phyloP scores from a whole-genome alignment of 306 rosid genomes.

The Vigna angularis region DNA sequence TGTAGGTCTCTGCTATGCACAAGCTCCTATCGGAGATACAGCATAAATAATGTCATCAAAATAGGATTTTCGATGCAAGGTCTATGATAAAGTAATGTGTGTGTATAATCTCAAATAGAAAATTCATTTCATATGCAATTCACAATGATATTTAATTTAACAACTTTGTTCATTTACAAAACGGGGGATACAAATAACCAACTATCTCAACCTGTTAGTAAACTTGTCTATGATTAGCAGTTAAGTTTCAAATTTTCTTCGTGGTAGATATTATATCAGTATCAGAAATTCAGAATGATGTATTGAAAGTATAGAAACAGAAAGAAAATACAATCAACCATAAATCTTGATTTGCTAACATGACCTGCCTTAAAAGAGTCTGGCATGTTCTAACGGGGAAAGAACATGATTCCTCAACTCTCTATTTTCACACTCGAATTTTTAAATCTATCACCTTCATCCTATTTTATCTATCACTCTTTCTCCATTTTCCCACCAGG shows the following conservation, averaged over 20 bases:
- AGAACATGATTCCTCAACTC: background rate
- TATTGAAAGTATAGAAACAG: slow-evolving; percentile 5
- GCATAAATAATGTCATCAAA: slow-evolving; percentile 33
- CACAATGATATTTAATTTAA: slow-evolving; percentile 4
- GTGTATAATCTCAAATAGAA: background rate
- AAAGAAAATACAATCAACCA: slow-evolving; percentile 2
- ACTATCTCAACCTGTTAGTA: slow-evolving; percentile 6
- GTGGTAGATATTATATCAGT: background rate
- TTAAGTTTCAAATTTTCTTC: background rate
- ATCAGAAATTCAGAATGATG: background rate
- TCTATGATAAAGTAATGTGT: slow-evolving; percentile 12
- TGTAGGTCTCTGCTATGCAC: slow-evolving; percentile 44
- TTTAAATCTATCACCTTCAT: background rate
- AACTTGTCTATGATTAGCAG: slow-evolving; percentile 10
- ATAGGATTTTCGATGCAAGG: slow-evolving; percentile 24
- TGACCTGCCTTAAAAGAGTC: background rate
- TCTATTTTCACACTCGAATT: background rate
- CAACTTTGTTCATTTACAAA: background rate
- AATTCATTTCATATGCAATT: background rate
- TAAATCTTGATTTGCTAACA: background rate
- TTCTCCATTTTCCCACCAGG: background rate
- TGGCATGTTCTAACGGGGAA: background rate
- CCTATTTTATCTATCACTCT: background rate
- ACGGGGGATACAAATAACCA: background rate
- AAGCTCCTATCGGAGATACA: slow-evolving; percentile 51